Evolutionary conservation across 2,329 filamentous ascomycete species (phyloP).

Genomic region (Plenodomus lindquistii): DNA sequence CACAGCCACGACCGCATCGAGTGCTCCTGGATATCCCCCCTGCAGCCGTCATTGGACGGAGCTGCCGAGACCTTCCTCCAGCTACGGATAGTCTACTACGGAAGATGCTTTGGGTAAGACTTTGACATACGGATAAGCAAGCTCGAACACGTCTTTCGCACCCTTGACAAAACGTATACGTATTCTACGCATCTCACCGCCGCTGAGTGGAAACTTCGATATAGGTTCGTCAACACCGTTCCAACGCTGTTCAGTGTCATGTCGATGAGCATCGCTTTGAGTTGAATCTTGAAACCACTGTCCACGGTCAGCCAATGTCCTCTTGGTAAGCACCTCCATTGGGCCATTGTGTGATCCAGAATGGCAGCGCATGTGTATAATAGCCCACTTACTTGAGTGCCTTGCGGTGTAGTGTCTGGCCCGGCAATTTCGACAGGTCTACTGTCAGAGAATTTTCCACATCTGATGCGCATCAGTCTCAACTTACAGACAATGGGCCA

Average conservation of each 20-base stretch:
- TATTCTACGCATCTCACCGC: slow-evolving; percentile 74
- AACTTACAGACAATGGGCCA: neutral
- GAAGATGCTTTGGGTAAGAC: neutral
- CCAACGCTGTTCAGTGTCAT: slow-evolving; percentile 71
- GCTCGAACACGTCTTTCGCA: slow-evolving; percentile 59
- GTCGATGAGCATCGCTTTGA: slow-evolving; percentile 82
- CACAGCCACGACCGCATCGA: no score
- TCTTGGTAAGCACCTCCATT: no score
- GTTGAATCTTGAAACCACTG: slow-evolving; percentile 77
- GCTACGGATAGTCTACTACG: neutral
- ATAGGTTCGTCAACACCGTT: slow-evolving; percentile 75
- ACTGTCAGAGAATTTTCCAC: slow-evolving; percentile 77
- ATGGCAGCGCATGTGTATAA: neutral
- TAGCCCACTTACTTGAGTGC: slow-evolving; percentile 63
- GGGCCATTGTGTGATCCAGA: no score
- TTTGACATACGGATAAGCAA: slow-evolving; percentile 63
- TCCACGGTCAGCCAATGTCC: slow-evolving; percentile 18
- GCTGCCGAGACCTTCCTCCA: slow-evolving; percentile 7
- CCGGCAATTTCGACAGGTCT: slow-evolving; percentile 72
- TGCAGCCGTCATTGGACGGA: slow-evolving; percentile 14
- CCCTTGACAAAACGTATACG: slow-evolving; percentile 60
- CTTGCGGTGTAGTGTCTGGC: slow-evolving; percentile 79
- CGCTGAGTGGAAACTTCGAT: slow-evolving; percentile 74
- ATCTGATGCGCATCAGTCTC: slow-evolving; percentile 40
- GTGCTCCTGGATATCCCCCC: no score